Base-by-base conservation (phyloP, 129 eudicot species). In the Pittosporum tobira region DNA sequence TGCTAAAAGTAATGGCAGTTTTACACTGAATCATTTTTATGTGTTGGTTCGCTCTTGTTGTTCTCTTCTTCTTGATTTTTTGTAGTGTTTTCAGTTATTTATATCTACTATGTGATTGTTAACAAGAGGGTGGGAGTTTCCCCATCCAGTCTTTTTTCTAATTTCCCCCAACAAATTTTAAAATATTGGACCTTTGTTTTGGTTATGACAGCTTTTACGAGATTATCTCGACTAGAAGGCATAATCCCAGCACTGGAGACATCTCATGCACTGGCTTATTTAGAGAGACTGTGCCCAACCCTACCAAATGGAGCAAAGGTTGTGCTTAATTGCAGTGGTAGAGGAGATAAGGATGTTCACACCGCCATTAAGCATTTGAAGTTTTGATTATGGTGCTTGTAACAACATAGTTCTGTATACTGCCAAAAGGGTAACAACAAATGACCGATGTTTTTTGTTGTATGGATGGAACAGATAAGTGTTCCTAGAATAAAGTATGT, bases 261-360 rank as follows among this genome's bases (percentile, higher is more conserved):
- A 53, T 88, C 97, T 40, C 97, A 88, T 65, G 97, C 93, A 3
- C 68, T 88, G 7, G 97, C 93, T 10, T 79, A 73, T 68, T 63
- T 88, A 13, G 97, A 88, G 87, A 88, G 79, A 70, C 75, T 88
- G 34, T 88, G 95, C 49, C 97, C 97, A 5, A 75, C 85, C 19
- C 80, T 88, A 20, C 75, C 88, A 3, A 74, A 84, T 65, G 95
- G 88, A 36, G 75, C 93, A 19, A 85, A 82, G 72, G 81, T 88
- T 13, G 98, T 90, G 21, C 66, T 90, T 19, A 90, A 86, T 73
- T 85, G 88, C 81, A 85, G 94, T 70, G 98, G 98, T 27, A 83
- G 94, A 65, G 98, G 98, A 50, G 98, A 85, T 66, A 90, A 85
- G 54, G 98, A 90, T 75, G 95, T 85, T 52, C 81, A 84, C 14